phyloP scores from a whole-genome alignment of 441 rosid genomes.

The Gossypium laxum region DNA sequence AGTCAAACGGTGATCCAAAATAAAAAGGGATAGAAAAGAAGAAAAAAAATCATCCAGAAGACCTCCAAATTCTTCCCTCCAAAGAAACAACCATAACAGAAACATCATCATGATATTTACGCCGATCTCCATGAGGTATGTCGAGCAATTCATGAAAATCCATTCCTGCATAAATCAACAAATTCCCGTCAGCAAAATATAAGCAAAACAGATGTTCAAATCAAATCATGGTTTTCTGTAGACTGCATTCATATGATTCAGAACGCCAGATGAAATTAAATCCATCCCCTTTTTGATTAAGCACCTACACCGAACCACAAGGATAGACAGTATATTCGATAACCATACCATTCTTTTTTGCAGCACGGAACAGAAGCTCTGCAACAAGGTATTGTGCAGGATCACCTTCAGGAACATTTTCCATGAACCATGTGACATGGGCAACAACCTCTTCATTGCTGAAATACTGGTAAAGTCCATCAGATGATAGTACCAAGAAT shows the following conservation, averaged over 20 bases:
- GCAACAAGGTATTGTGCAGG: conserved; percentile 93
- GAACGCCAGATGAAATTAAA: not conserved
- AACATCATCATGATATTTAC: conserved; percentile 91
- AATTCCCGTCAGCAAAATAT: conserved; percentile 1
- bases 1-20: conserved; percentile 13
- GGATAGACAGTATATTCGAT: not conserved
- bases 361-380: conserved; percentile 86
- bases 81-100: conserved; percentile 92
- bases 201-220: not conserved
- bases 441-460: conserved; percentile 94
- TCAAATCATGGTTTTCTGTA: not conserved
- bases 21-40: not conserved
- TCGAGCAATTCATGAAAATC: conserved; percentile 84
- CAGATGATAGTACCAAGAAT: conserved; percentile 80
- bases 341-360: conserved; percentile 74
- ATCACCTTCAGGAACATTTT: conserved; percentile 87
- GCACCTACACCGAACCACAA: not conserved
- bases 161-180: conserved; percentile 52
- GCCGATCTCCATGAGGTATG: conserved; percentile 80
- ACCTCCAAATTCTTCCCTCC: conserved; percentile 93
- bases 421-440: conserved; percentile 92
- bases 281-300: not conserved
- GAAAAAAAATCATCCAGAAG: conserved; percentile 51
- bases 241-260: not conserved
- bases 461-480: conserved; percentile 85